Percentiles rank a stretch among this genome's conserved stretches.
phyloP scores from a whole-genome alignment of 306 rosid genomes.

The Nissolia schottii region DNA sequence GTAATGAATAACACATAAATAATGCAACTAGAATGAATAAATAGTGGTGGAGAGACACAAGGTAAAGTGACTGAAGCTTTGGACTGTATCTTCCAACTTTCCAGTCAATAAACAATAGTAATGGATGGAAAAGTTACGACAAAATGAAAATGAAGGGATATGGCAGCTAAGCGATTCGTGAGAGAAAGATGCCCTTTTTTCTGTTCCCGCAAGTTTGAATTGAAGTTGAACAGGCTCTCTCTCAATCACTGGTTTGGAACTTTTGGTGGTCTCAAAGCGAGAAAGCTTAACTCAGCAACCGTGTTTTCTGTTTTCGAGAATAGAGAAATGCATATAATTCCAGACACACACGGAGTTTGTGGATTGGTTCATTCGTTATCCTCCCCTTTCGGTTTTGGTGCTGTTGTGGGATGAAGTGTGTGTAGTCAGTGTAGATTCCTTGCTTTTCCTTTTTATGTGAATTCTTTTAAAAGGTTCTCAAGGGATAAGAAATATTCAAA shows the following conservation, averaged over 20 bases:
- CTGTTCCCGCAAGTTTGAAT: background rate
- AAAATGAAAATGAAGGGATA: background rate
- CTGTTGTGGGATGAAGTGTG: background rate
- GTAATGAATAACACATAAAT: background rate
- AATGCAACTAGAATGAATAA: slow-evolving; percentile 1
- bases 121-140: background rate
- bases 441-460: slow-evolving; percentile 1
- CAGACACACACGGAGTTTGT: background rate
- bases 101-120: slow-evolving; percentile 13
- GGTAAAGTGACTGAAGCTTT: slow-evolving; percentile 33
- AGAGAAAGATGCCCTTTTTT: background rate
- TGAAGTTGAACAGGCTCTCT: background rate
- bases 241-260: background rate
- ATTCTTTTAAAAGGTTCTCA: background rate
- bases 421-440: too few species aligned
- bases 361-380: slow-evolving; percentile 2
- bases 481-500: background rate
- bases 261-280: background rate
- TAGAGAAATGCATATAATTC: background rate
- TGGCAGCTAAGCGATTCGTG: background rate
- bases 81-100: slow-evolving; percentile 21
- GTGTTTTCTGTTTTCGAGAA: background rate
- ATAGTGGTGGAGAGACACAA: slow-evolving; percentile 25
- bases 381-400: background rate
- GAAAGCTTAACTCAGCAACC: background rate